These are phyloP conservation scores for Didymella pomorum DNA, from an alignment of 2,329 filamentous ascomycete species.

Conservation along the genomic window DNA sequence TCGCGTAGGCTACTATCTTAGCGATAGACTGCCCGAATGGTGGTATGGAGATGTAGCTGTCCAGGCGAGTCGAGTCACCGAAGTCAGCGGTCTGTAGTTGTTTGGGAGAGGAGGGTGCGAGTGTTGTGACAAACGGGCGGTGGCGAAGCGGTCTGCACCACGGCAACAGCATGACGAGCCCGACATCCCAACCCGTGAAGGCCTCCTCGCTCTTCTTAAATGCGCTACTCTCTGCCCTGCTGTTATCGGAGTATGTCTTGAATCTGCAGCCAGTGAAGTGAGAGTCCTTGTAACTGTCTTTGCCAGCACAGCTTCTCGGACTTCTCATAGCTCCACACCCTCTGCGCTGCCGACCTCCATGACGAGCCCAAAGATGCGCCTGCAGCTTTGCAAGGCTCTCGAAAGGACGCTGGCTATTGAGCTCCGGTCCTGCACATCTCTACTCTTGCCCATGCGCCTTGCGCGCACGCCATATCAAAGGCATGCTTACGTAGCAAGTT, in stretches of 20 bases:
- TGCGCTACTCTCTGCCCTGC: not conserved
- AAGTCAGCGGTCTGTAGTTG: not conserved
- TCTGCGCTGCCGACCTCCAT: too few species aligned
- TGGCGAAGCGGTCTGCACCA: not conserved
- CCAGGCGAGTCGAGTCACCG: not conserved
- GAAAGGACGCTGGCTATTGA: too few species aligned
- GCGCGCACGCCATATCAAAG: too few species aligned
- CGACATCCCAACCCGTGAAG: not conserved
- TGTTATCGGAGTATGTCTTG: not conserved
- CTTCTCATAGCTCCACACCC: too few species aligned
- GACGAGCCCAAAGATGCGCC: too few species aligned
- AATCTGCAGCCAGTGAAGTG: not conserved
- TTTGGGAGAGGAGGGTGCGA: conserved; percentile 11
- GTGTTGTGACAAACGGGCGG: not conserved
- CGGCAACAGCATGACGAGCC: not conserved
- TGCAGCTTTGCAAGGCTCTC: too few species aligned
- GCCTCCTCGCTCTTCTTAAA: not conserved
- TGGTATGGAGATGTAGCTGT: not conserved
- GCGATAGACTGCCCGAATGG: not conserved
- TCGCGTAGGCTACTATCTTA: not conserved
- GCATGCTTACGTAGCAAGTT: too few species aligned
- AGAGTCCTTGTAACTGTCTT: not conserved
- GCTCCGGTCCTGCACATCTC: too few species aligned
- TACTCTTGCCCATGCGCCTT: too few species aligned
- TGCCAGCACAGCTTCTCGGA: not conserved